Percentiles rank a stretch among this genome's conserved stretches.
Evolutionary conservation across 2,329 filamentous ascomycete genomes (phyloP).

Genomic region (Sphaerulina musiva): DNA sequence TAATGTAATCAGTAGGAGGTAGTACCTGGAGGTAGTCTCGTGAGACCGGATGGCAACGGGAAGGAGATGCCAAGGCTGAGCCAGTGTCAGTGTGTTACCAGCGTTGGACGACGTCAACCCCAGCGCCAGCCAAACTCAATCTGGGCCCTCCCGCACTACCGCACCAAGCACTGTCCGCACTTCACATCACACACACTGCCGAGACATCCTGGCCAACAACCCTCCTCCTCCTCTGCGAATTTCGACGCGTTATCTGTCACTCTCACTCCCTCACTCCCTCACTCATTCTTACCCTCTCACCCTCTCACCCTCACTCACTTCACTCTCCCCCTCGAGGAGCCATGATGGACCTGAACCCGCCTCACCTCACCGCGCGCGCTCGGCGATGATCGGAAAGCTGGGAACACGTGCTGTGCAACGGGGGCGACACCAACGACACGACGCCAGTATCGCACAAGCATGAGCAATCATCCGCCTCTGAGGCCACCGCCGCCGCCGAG

Average conservation of each 20-base stretch:
- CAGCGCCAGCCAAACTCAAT: background rate
- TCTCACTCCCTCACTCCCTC: too few species aligned
- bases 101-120: background rate
- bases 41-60: too few species aligned
- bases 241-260: background rate
- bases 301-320: too few species aligned
- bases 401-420: background rate
- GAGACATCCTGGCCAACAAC: background rate
- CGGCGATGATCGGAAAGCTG: background rate
- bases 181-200: background rate
- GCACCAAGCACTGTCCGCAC: background rate
- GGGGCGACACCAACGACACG: background rate
- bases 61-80: too few species aligned
- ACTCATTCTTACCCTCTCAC: too few species aligned
- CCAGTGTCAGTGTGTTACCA: too few species aligned
- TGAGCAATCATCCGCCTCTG: conserved; percentile 27
- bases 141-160: background rate
- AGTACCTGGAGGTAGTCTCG: too few species aligned
- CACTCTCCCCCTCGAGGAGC: too few species aligned
- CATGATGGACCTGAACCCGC: background rate
- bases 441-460: conserved; percentile 12
- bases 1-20: too few species aligned
- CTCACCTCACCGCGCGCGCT: background rate
- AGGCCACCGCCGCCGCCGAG: conserved; percentile 29
- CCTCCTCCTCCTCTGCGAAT: background rate